Evolutionary conservation across 2,329 filamentous ascomycete genomes (phyloP).

Genomic region (Fusarium paranaense): DNA sequence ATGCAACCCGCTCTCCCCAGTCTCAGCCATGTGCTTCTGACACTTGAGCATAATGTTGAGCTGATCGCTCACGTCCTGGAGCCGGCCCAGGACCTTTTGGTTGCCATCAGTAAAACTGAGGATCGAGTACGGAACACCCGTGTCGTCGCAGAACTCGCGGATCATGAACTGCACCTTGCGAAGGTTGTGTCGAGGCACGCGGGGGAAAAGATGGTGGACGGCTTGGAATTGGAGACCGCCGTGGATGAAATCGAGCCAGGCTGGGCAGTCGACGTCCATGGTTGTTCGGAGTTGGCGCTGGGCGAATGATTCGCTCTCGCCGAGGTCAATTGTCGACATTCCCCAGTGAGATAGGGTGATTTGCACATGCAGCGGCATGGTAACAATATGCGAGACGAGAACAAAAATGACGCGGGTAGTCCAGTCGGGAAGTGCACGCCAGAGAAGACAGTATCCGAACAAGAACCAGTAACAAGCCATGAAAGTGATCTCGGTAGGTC

Average conservation of each 20-base stretch:
- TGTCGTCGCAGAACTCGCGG: constrained; percentile 73
- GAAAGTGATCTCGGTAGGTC: constrained; percentile 72
- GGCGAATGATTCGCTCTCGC: constrained; percentile 73
- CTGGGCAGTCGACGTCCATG: constrained; percentile 79
- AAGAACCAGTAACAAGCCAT: constrained; percentile 75
- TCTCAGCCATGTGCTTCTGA: constrained; percentile 62
- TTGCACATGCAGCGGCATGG: constrained; percentile 77
- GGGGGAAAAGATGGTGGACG: constrained; percentile 76
- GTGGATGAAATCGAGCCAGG: constrained; percentile 79
- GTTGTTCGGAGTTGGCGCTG: constrained; percentile 78
- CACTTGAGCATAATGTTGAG: constrained; percentile 70
- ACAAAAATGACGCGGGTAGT: constrained; percentile 70
- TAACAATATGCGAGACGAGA: constrained; percentile 72
- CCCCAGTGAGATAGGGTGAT: constrained; percentile 80
- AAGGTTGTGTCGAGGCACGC: constrained; percentile 76
- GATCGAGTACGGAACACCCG: constrained; percentile 71
- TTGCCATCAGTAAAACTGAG: constrained; percentile 74
- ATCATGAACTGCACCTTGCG: constrained; percentile 70
- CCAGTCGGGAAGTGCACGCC: constrained; percentile 68
- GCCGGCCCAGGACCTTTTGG: constrained; percentile 58
- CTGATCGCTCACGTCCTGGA: constrained; percentile 71
- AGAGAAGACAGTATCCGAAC: constrained; percentile 75
- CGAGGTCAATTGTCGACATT: constrained; percentile 75
- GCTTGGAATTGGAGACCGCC: constrained; percentile 80
- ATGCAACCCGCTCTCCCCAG: constrained; percentile 56